These are phyloP conservation scores for Quillaja saponaria DNA, from an alignment of 306 rosid genomes.

Conservation along the genomic window DNA sequence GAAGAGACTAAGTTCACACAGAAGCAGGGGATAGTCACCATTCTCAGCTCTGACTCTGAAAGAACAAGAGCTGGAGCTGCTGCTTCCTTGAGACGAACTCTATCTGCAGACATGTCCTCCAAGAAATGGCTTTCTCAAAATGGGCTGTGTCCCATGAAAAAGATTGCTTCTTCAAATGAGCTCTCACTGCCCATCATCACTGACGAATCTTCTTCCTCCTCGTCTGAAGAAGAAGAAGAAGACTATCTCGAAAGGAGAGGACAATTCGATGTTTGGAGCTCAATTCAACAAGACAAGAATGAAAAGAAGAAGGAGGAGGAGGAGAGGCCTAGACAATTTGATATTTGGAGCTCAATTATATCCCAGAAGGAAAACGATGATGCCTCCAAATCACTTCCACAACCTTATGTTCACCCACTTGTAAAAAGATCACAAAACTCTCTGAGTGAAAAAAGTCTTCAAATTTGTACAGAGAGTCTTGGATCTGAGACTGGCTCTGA, in stretches of 20 bases:
- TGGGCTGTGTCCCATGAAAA: conserved; percentile 50
- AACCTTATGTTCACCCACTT: conserved; percentile 82
- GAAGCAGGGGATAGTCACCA: conserved; percentile 69
- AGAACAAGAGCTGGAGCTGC: conserved; percentile 28
- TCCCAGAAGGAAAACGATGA: conserved; percentile 44
- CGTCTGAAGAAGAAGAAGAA: conserved; percentile 33
- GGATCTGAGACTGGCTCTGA: conserved; percentile 97
- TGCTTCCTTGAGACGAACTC: conserved; percentile 66
- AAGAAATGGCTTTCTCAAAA: conserved; percentile 67
- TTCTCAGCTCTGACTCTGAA: conserved; percentile 52
- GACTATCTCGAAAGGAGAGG: conserved; percentile 28
- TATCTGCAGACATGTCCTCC: conserved; percentile 96
- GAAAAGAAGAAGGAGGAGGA: conserved; percentile 17
- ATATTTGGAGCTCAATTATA: conserved; percentile 59
- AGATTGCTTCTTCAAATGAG: conserved; percentile 52
- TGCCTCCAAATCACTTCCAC: conserved; percentile 36
- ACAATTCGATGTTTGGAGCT: conserved; percentile 51
- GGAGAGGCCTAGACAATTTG: conserved; percentile 36
- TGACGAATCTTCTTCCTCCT: conserved; percentile 36
- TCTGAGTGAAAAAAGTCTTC: conserved; percentile 63
- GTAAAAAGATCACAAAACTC: conserved; percentile 57
- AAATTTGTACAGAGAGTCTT: conserved; percentile 83
- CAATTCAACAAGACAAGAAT: conserved; percentile 39
- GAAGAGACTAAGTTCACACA: conserved; percentile 30
- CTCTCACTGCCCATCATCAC: conserved; percentile 30